Conservation (phyloP, 129 eudicot species). For the Daucus carota region DH1_v3.0 NC_030381.2:6775501-6776000, state of each 20-base stretch:
- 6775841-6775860: too few relatives aligned
- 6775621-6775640: neutral
- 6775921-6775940: too few relatives aligned
- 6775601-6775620: too few relatives aligned
- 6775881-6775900: neutral
- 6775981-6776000: constrained; percentile 15
- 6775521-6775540: neutral
- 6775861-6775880: too few relatives aligned
- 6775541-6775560: too few relatives aligned
- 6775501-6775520: neutral
- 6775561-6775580: too few relatives aligned
- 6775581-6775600: too few relatives aligned
- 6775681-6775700: neutral
- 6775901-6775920: too few relatives aligned
- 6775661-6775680: neutral
- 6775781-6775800: too few relatives aligned
- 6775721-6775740: neutral
- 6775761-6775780: neutral
- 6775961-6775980: constrained; percentile 15
- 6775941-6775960: neutral
- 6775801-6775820: too few relatives aligned
- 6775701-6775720: neutral
- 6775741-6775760: neutral
- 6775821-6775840: too few relatives aligned
- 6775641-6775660: too few relatives aligned